A percentile compares a stretch with the other conserved stretches of the same genome.
Conservation (phyloP, 768 basidiomycete species). For the Lactarius akahatsu region DNA sequence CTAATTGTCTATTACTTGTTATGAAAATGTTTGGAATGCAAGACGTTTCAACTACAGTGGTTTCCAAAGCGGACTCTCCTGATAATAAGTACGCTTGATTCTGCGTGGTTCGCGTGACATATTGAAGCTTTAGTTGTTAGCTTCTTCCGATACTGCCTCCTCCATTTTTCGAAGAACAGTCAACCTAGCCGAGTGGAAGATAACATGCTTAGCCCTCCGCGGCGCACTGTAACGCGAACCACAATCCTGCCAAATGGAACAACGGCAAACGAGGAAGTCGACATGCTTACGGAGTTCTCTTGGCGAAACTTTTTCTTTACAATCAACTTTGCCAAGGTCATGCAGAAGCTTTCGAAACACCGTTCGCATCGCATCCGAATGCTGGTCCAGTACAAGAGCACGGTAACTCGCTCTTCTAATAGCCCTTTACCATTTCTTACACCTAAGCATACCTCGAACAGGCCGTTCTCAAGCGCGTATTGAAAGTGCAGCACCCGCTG, state of each 20-base stretch:
- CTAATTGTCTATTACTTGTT: conserved; percentile 89
- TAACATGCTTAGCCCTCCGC: conserved; percentile 56
- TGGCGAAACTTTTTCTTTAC: conserved; percentile 98
- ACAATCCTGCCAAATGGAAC: conserved; percentile 69
- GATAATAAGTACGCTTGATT: conserved; percentile 67
- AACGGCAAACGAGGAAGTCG: conserved; percentile 81
- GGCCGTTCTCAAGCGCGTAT: conserved; percentile 94
- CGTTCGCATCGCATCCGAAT: conserved; percentile 93
- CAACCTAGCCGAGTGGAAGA: conserved; percentile 63
- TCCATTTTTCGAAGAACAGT: conserved; percentile 68
- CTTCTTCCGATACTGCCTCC: conserved; percentile 93
- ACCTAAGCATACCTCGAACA: conserved; percentile 34
- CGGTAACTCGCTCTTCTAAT: conserved; percentile 50
- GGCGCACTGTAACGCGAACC: conserved; percentile 57
- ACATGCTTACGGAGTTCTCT: conserved; percentile 90
- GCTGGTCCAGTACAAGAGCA: conserved; percentile 97
- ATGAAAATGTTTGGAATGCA: conserved; percentile 98
- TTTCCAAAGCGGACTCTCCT: conserved; percentile 85
- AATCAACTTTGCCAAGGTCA: conserved; percentile 96
- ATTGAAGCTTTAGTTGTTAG: conserved; percentile 36
- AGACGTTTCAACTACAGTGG: conserved; percentile 79
- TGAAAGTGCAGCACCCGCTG: conserved; percentile 92
- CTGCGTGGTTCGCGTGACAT: conserved; percentile 8
- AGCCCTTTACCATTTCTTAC: conserved; percentile 2
- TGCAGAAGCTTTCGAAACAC: conserved; percentile 96